A percentile compares a stretch with the other conserved stretches of the same genome.
Evolutionary conservation across 495 filamentous ascomycete genomes (phyloP).

Genomic region (Glarea lozoyensis): DNA sequence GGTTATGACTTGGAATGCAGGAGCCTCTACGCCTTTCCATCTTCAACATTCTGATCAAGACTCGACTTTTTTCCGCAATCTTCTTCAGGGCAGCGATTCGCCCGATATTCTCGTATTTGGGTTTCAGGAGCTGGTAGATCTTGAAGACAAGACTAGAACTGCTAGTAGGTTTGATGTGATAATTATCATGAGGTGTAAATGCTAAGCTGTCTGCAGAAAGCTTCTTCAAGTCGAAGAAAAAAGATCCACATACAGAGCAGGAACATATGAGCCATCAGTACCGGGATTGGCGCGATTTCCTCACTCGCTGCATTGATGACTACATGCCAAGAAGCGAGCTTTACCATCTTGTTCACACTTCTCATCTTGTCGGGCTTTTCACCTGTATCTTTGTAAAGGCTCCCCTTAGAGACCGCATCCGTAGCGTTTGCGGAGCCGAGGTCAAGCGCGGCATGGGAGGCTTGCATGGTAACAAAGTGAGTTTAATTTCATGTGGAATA

Average conservation of each 20-base stretch:
- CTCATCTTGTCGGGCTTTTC: slow-evolving; percentile 87
- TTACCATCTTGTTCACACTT: slow-evolving; percentile 79
- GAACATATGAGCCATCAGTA: slow-evolving; percentile 98
- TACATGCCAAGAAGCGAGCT: slow-evolving; percentile 68
- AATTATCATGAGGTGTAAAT: slow-evolving; percentile 7
- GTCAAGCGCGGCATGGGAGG: slow-evolving; percentile 94
- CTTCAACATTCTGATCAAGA: slow-evolving; percentile 60
- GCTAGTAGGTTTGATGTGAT: slow-evolving; percentile 53
- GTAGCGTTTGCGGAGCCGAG: slow-evolving; percentile 66
- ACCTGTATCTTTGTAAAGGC: slow-evolving; percentile 91
- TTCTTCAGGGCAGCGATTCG: slow-evolving; percentile 59
- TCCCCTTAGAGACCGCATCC: slow-evolving; percentile 63
- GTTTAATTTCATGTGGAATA: slow-evolving; percentile 4
- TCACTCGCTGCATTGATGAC: slow-evolving; percentile 71
- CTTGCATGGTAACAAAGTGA: slow-evolving; percentile 84
- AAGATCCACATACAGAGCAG: slow-evolving; percentile 70
- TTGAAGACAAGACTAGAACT: slow-evolving; percentile 94
- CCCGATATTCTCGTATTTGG: slow-evolving; percentile 93
- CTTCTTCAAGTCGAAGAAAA: slow-evolving; percentile 75
- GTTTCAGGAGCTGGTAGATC: slow-evolving; percentile 93
- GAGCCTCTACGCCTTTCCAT: slow-evolving; percentile 77
- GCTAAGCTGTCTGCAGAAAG: slow-evolving; percentile 40
- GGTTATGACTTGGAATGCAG: slow-evolving; percentile 94
- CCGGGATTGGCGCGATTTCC: slow-evolving; percentile 86
- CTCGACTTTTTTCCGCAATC: slow-evolving; percentile 63